Conservation (phyloP, 1,284 basidiomycete genomes). For the Naganishia sp. region DNA sequence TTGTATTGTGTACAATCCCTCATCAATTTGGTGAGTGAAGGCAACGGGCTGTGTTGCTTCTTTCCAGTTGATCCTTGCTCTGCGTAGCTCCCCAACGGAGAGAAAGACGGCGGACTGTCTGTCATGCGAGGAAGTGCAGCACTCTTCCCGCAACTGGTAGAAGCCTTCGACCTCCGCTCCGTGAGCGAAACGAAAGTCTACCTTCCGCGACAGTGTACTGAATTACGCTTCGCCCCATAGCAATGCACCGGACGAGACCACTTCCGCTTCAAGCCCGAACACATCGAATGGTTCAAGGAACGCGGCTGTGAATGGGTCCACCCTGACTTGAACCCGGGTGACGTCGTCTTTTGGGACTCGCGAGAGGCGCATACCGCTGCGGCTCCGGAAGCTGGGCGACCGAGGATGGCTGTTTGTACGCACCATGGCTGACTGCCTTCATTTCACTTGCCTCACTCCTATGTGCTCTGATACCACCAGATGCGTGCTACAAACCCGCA, state of each 20-base stretch:
- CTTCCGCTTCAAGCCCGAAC: conserved; percentile 39
- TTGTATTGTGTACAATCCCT: conserved; percentile 29
- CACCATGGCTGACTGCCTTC: neutral
- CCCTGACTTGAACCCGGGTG: conserved; percentile 42
- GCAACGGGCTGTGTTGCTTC: neutral
- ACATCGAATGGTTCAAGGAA: conserved; percentile 42
- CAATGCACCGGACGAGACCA: conserved; percentile 27
- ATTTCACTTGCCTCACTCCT: too few relatives aligned
- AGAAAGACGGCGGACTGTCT: conserved; percentile 46
- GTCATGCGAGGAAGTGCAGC: conserved; percentile 44
- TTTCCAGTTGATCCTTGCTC: neutral
- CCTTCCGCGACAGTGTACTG: neutral
- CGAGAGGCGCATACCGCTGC: conserved; percentile 37
- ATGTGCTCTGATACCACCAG: neutral
- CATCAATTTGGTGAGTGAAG: conserved; percentile 27
- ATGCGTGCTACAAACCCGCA: conserved; percentile 43
- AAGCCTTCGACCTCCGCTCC: conserved; percentile 23
- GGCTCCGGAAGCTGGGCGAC: conserved; percentile 32
- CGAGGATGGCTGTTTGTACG: conserved; percentile 38
- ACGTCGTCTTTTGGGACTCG: conserved; percentile 42
- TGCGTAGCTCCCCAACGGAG: conserved; percentile 39
- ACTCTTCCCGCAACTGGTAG: conserved; percentile 35
- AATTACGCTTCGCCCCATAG: neutral
- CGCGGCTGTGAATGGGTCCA: conserved; percentile 43
- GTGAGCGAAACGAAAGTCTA: conserved; percentile 4